These are phyloP conservation scores for Salix arbutifolia DNA, from an alignment of 345 rosid species.

Conservation along the genomic window DNA sequence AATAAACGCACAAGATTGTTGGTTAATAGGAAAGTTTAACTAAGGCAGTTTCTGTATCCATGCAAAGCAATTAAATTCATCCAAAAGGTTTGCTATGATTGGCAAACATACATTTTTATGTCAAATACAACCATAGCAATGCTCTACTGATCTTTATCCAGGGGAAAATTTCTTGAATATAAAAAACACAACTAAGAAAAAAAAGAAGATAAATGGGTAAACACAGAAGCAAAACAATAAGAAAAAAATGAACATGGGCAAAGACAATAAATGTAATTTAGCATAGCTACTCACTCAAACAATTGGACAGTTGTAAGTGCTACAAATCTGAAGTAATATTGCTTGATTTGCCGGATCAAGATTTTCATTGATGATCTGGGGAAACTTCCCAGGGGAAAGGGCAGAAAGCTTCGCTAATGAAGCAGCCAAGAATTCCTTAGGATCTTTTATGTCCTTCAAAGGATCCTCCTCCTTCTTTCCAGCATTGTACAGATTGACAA, in stretches of 20 bases:
- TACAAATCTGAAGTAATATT: constrained; percentile 67
- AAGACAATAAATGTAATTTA: background rate
- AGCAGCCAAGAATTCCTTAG: constrained; percentile 68
- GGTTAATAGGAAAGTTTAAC: background rate
- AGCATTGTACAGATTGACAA: constrained; percentile 79
- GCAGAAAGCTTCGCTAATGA: constrained; percentile 61
- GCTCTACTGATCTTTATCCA: background rate
- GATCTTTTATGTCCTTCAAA: constrained; percentile 63
- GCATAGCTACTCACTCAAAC: constrained; percentile 53
- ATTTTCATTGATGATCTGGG: constrained; percentile 61
- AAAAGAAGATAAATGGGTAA: background rate
- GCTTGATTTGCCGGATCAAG: constrained; percentile 71
- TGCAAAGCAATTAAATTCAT: background rate
- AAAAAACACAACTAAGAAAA: background rate
- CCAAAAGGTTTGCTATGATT: background rate
- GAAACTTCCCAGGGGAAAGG: constrained; percentile 66
- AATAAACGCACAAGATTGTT: background rate
- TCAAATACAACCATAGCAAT: background rate
- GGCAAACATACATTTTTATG: background rate
- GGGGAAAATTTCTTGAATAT: background rate
- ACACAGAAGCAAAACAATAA: background rate
- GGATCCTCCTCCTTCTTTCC: constrained; percentile 94
- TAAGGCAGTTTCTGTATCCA: background rate
- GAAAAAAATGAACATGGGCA: background rate
- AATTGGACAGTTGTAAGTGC: constrained; percentile 49